Conservation (phyloP, 768 basidiomycete species). For the Russula compacta region DNA sequence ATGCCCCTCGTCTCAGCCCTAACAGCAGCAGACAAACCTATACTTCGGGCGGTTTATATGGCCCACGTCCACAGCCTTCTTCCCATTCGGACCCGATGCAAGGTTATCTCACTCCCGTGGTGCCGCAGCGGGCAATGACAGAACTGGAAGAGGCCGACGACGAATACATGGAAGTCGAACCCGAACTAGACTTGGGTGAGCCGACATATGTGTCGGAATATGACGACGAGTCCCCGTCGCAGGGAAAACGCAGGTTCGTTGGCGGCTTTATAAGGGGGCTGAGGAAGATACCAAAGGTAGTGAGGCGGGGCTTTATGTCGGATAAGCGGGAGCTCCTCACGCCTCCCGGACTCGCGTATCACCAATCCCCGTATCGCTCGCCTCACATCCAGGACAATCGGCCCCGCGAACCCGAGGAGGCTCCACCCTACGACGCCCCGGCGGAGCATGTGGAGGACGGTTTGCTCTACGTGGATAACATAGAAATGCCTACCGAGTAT, state of each 20-base stretch:
- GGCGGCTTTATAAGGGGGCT: conserved; percentile 16
- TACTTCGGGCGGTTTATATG: conserved; percentile 4
- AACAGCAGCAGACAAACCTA: conserved; percentile 7
- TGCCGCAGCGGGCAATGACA: not conserved
- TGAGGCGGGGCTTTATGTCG: conserved; percentile 13
- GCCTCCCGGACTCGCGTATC: not conserved
- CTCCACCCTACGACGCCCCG: conserved; percentile 10
- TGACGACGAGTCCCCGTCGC: not conserved
- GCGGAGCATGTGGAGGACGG: conserved; percentile 3
- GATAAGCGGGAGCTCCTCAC: not conserved
- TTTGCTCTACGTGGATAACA: conserved; percentile 7
- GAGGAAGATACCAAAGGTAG: conserved; percentile 12
- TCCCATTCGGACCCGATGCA: conserved; percentile 1
- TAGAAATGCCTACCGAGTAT: conserved; percentile 10
- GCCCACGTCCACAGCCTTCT: conserved; percentile 14
- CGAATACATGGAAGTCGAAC: conserved; percentile 15
- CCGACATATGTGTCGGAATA: not conserved
- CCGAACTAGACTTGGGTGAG: not conserved
- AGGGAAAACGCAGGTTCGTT: conserved; percentile 11
- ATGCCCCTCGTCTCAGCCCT: conserved; percentile 12
- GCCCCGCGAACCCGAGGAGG: not conserved
- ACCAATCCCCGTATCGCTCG: not conserved
- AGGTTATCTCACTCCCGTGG: not conserved
- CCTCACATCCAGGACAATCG: not conserved
- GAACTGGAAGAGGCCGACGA: conserved; percentile 12